Evolutionary conservation across 2,329 filamentous ascomycete genomes (phyloP).

Genomic region (Ophiocordyceps camponoti-leonardi): DNA sequence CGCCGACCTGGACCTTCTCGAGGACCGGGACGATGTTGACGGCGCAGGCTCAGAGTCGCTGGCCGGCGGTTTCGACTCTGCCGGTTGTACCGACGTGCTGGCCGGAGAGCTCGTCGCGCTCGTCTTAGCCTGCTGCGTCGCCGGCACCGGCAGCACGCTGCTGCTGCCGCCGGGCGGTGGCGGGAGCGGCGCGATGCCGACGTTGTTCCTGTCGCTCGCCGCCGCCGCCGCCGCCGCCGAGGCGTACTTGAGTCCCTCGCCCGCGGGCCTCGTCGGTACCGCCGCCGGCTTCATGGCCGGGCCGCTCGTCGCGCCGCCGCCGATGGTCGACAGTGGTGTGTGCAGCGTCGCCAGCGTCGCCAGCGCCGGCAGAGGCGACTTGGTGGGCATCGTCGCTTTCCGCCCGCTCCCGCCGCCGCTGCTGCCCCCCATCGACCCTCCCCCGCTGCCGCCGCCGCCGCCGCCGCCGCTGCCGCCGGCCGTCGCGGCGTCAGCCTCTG

Average conservation of each 20-base stretch:
- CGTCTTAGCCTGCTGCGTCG: conserved; percentile 29
- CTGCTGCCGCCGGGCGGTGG: conserved; percentile 55
- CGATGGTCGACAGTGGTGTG: conserved; percentile 45
- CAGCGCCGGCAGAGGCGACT: conserved; percentile 82
- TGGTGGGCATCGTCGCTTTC: conserved; percentile 75
- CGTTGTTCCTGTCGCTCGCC: conserved; percentile 69
- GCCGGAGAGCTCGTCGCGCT: conserved; percentile 39
- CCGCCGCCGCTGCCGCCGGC: conserved; percentile 3
- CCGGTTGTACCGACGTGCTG: conserved; percentile 28
- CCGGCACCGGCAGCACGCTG: conserved; percentile 26
- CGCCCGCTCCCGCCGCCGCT: conserved; percentile 36
- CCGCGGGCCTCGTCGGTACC: conserved; percentile 65
- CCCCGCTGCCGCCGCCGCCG: too few species aligned
- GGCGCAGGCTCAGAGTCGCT: conserved; percentile 3
- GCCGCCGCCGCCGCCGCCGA: conserved; percentile 90
- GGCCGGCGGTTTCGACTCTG: conserved; percentile 6
- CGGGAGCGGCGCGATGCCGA: conserved; percentile 85
- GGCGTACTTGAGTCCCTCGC: conserved; percentile 89
- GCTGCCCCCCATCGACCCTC: neutral
- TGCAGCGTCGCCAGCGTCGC: conserved; percentile 90
- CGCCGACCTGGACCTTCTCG: conserved; percentile 23
- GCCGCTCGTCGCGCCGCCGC: conserved; percentile 36
- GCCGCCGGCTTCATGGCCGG: conserved; percentile 83
- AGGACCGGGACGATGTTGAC: conserved; percentile 7
- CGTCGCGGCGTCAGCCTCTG: conserved; percentile 33